Evolutionary conservation across 768 basidiomycete genomes (phyloP), one percentile per base, ranked within the genome.

Genomic region (Clathrus columnatus): DNA sequence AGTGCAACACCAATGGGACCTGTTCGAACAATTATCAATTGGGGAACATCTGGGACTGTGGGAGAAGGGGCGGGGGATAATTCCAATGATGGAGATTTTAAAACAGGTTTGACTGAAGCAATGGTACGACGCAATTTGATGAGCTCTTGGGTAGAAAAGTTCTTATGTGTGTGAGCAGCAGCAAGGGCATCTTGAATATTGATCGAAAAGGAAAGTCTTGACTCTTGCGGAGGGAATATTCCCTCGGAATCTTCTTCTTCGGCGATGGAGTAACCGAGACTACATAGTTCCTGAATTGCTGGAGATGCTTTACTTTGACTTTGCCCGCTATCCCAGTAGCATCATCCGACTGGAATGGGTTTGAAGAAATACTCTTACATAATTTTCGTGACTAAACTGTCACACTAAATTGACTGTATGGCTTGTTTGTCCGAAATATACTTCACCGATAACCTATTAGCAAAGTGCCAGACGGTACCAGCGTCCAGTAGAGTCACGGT

Each of bases 111-210:
- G 18, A 72, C 71, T 45, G 78, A 72, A 1, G 88, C 83, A 54
- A 94, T 82, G 51, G 87, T 85, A 36, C 76, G 71, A 20, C 92
- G 79, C 24, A 96, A 75, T 51, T 78, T 76, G 56, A 80, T 74
- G 61, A 91, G 74, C 41, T 84, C 77, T 41, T 78, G 73, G 2
- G 86, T 81, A 26, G 81, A 73, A 64, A 94, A 87, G 59, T 88
- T 84, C 59, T 78, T 74, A 67, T n/a, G n/a, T 91, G 90, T 50
- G 82, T 77, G 57, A 95, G 81, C 69, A 95, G 77, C 60, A 96
- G 72, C 65, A 92, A 71, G 28, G 91, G 84, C 0, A 81, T 62
- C 76, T 77, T 55, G 77, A 73, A 75, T 92, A 92, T 70, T 85
- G 83, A 71, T 81, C 77, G 72, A 84, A 90, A 67, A 91, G 83